Evolutionary conservation across 192 early-diverging fungal genomes (phyloP).

Genomic region (Anaeromyces robustus): DNA sequence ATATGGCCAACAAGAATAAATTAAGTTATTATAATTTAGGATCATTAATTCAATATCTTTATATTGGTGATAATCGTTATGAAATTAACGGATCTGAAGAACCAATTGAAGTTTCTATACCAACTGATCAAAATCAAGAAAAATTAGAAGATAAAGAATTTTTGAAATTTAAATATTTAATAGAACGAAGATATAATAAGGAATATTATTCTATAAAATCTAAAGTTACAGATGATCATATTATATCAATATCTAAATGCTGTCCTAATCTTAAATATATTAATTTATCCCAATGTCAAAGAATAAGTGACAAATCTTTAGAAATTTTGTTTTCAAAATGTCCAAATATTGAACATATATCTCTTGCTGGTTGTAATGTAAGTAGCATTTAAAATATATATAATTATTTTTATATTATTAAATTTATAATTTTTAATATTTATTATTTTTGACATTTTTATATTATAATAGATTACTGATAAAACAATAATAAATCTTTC

Average conservation of each 20-base stretch:
- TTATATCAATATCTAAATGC: not conserved
- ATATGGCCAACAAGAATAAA: not conserved
- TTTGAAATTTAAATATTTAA: not conserved
- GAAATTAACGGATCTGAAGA: not conserved
- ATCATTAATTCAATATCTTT: not conserved
- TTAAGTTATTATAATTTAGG: not conserved
- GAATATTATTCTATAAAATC: not conserved
- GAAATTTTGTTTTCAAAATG: not conserved
- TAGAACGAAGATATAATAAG: not conserved
- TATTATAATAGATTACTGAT: not conserved
- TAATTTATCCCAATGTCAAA: not conserved
- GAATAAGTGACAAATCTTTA: not conserved
- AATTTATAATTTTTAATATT: not conserved
- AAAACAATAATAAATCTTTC: not conserved
- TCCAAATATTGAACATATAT: not conserved
- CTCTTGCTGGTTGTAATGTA: not conserved
- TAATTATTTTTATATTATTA: no score
- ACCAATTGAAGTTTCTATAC: not conserved
- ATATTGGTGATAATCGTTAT: not conserved
- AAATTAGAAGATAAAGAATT: not conserved
- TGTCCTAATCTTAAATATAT: not conserved
- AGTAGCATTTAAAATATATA: not conserved
- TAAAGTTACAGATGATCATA: not conserved
- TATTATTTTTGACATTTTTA: not conserved
- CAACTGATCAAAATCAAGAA: not conserved